These are phyloP conservation scores for Amyloporia xantha DNA, from an alignment of 768 basidiomycete species.

Conservation along the genomic window DNA sequence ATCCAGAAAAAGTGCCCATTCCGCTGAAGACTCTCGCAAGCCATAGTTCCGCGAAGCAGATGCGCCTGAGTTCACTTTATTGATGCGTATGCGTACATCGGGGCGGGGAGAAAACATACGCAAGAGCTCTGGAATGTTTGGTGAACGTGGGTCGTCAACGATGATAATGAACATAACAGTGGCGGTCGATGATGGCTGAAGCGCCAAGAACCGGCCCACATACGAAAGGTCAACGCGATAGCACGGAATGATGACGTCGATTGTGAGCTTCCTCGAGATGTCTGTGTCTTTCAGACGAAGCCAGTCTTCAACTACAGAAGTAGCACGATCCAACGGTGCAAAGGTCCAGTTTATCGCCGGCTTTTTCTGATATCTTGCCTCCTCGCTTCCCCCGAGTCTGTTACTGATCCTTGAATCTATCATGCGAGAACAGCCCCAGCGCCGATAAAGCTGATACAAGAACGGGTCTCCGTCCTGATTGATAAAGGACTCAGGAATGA, in stretches of 20 bases:
- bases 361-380: constrained; percentile 43
- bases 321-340: constrained; percentile 36
- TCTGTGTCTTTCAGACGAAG: constrained; percentile 21
- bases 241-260: constrained; percentile 52
- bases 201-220: constrained; percentile 37
- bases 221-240: constrained; percentile 43
- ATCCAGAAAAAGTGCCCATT: constrained; percentile 56
- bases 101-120: constrained; percentile 34
- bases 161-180: constrained; percentile 52
- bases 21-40: constrained; percentile 45
- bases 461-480: constrained; percentile 58
- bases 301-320: constrained; percentile 30
- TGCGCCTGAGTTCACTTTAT: constrained; percentile 42
- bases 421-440: constrained; percentile 46
- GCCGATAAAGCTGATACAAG: constrained; percentile 54
- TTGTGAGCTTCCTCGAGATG: constrained; percentile 33
- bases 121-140: constrained; percentile 32
- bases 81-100: constrained; percentile 49
- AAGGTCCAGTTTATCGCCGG: constrained; percentile 44
- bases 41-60: constrained; percentile 51
- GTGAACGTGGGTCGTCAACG: constrained; percentile 46
- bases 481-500: constrained; percentile 45
- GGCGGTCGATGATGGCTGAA: constrained; percentile 37
- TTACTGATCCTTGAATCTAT: constrained; percentile 37
- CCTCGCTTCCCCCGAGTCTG: constrained; percentile 36